These are phyloP conservation scores for Botrytis fragariae DNA, from an alignment of 2,329 filamentous ascomycete species.

Conservation along the genomic window DNA sequence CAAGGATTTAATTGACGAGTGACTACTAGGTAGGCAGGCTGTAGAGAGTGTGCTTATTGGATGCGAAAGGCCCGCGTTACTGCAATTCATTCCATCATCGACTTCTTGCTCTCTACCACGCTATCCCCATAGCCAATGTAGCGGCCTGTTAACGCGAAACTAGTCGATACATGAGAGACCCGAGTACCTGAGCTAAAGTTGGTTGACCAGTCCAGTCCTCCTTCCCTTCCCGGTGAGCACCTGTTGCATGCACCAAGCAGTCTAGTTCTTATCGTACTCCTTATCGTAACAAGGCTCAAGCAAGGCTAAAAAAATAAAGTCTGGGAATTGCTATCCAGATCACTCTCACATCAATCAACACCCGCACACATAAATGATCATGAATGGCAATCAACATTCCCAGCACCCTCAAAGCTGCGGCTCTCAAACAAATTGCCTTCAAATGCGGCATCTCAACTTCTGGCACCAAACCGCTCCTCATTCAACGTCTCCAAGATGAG, in stretches of 20 bases:
- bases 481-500: constrained; percentile 48
- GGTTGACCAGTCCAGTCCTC: background rate
- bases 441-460: constrained; percentile 57
- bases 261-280: background rate
- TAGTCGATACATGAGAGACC: background rate
- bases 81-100: background rate
- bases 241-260: background rate
- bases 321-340: background rate
- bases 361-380: constrained; percentile 15
- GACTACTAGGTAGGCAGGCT: background rate
- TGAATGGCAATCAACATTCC: constrained; percentile 37
- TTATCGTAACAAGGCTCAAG: background rate
- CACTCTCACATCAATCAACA: background rate
- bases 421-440: constrained; percentile 58
- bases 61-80: background rate
- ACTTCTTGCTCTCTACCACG: background rate
- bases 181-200: background rate
- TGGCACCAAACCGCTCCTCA: constrained; percentile 58
- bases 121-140: background rate
- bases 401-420: constrained; percentile 46
- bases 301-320: background rate
- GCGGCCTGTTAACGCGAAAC: background rate
- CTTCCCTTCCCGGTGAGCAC: background rate
- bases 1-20: background rate
- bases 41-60: background rate